phyloP scores from a whole-genome alignment of 139 green algal species.

The Chlorella vulgaris region DNA sequence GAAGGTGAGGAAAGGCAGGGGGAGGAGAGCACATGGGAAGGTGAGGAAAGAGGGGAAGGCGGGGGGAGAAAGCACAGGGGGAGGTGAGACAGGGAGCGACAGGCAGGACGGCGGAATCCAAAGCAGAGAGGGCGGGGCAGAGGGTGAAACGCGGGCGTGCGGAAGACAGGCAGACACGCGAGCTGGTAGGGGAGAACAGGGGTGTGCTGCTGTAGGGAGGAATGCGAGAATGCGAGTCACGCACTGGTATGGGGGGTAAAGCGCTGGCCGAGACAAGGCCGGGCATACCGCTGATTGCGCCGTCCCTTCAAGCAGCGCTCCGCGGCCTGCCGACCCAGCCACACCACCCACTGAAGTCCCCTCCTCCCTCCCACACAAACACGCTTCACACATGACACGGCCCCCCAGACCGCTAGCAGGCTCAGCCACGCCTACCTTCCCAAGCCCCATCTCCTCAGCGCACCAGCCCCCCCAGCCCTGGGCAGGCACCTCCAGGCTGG shows the following conservation, averaged over 20 bases:
- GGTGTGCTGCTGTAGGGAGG: neutral
- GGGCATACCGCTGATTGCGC: slow-evolving; percentile 70
- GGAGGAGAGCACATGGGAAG: no score
- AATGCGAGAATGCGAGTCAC: neutral
- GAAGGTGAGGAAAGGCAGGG: no score
- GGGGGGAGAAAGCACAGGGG: no score
- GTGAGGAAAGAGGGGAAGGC: no score
- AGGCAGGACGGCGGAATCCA: no score
- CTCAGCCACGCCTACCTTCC: slow-evolving; percentile 24
- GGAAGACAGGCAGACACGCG: slow-evolving; percentile 59
- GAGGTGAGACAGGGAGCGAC: no score
- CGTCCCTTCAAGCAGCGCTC: no score
- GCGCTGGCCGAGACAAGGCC: slow-evolving; percentile 69
- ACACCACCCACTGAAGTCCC: slow-evolving; percentile 23
- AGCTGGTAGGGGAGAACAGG: slow-evolving; percentile 16
- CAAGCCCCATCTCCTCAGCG: slow-evolving; percentile 70
- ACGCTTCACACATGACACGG: neutral
- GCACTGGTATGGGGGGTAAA: slow-evolving; percentile 13
- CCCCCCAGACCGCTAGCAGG: neutral
- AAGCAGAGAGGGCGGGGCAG: no score
- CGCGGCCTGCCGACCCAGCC: neutral
- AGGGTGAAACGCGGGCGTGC: no score
- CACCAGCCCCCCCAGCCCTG: slow-evolving; percentile 51
- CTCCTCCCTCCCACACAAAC: neutral
- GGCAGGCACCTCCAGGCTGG: slow-evolving; percentile 41